A percentile compares a stretch with the other conserved stretches of the same genome.
phyloP scores from a whole-genome alignment of 768 basidiomycete species.

The Hebeloma cylindrosporum region DNA sequence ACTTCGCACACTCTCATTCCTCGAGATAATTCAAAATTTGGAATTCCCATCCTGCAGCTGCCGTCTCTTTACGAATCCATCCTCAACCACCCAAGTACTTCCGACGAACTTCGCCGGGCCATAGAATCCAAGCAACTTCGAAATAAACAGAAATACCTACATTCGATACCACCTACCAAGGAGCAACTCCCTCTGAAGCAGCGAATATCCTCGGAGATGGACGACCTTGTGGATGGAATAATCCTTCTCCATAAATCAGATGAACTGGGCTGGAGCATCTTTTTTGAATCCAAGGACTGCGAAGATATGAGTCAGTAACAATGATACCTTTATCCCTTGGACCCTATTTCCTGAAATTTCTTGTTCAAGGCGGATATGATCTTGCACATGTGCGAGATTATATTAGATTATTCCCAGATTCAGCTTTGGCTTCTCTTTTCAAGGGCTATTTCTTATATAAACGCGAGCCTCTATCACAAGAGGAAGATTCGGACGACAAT shows the following conservation, averaged over 20 bases:
- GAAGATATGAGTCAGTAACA: slow-evolving; percentile 58
- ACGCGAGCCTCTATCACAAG: slow-evolving; percentile 39
- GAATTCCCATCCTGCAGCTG: slow-evolving; percentile 43
- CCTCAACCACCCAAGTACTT: slow-evolving; percentile 76
- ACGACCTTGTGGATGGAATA: slow-evolving; percentile 71
- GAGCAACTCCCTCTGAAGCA: slow-evolving; percentile 41
- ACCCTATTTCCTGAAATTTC: background rate
- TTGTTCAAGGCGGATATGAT: slow-evolving; percentile 60
- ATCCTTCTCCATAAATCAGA: slow-evolving; percentile 76
- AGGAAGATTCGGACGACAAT: slow-evolving; percentile 42
- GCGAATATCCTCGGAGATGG: slow-evolving; percentile 57
- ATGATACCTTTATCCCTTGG: slow-evolving; percentile 5
- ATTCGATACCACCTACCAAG: slow-evolving; percentile 49
- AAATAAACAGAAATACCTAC: slow-evolving; percentile 61
- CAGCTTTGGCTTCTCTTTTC: slow-evolving; percentile 56
- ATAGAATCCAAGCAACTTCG: slow-evolving; percentile 76
- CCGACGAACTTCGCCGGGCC: slow-evolving; percentile 74
- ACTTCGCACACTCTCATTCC: background rate
- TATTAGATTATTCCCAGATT: slow-evolving; percentile 62
- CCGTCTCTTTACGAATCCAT: slow-evolving; percentile 74
- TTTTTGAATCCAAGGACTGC: slow-evolving; percentile 72
- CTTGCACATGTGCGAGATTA: slow-evolving; percentile 56
- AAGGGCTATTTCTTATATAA: slow-evolving; percentile 68
- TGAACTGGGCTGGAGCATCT: slow-evolving; percentile 78
- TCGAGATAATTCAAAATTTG: slow-evolving; percentile 8